A percentile compares a stretch with the other conserved stretches of the same genome.
Conservation (phyloP, 164 flowering plant species). For the Vitis rupestris region DNA sequence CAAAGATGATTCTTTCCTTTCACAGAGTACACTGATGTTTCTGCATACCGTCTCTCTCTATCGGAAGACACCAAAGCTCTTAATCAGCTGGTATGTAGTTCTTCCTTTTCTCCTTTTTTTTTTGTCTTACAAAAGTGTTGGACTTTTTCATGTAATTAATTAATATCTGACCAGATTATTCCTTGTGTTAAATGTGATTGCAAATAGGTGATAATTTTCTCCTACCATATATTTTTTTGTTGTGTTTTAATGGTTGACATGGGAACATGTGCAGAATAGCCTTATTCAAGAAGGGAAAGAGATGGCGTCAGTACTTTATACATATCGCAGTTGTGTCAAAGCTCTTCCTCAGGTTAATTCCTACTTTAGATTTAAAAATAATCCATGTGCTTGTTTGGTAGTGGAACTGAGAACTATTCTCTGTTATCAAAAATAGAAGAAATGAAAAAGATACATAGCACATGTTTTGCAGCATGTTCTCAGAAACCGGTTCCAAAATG, state of each 20-base stretch:
- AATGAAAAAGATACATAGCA: too few species aligned
- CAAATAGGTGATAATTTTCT: neutral
- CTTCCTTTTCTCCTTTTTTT: neutral
- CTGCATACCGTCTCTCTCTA: slow-evolving; percentile 87
- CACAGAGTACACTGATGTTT: slow-evolving; percentile 89
- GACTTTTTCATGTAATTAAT: neutral
- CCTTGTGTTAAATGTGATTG: neutral
- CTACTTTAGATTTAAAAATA: neutral
- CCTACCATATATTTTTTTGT: neutral
- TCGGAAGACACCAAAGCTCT: slow-evolving; percentile 96
- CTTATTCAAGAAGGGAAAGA: slow-evolving; percentile 93
- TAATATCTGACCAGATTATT: neutral
- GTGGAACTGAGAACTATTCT: too few species aligned
- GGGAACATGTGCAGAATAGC: slow-evolving; percentile 53
- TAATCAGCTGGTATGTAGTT: slow-evolving; percentile 77
- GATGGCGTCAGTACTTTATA: slow-evolving; percentile 92
- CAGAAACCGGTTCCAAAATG: too few species aligned
- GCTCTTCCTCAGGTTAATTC: slow-evolving; percentile 94
- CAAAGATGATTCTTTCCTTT: neutral
- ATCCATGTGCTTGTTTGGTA: too few species aligned
- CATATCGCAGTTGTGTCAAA: slow-evolving; percentile 97
- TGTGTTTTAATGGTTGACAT: neutral
- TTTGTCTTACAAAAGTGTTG: slow-evolving; percentile 2
- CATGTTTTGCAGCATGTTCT: too few species aligned
- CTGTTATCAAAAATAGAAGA: too few species aligned